A percentile compares a stretch with the other conserved stretches of the same genome.
phyloP scores from a whole-genome alignment of 2,329 filamentous ascomycete species.

The Paraphaeosphaeria sporulosa region DNA sequence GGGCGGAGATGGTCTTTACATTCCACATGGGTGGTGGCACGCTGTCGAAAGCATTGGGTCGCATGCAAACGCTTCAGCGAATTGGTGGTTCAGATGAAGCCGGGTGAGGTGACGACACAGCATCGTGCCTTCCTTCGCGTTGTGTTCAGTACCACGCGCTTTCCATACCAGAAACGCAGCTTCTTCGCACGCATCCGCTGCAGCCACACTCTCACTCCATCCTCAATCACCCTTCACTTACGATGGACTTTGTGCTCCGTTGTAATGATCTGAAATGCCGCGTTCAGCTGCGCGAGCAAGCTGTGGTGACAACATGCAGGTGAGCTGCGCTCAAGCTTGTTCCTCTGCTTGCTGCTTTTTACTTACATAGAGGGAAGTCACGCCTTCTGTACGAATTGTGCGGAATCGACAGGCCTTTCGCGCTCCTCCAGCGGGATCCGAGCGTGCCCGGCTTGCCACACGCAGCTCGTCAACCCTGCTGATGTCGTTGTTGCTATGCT shows the following conservation, averaged over 20 bases:
- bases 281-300: conserved; percentile 70
- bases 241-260: conserved; percentile 76
- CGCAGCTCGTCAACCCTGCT: conserved; percentile 72
- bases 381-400: conserved; percentile 83
- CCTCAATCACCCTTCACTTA: not conserved
- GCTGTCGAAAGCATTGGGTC: conserved; percentile 72
- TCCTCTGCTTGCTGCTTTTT: conserved; percentile 16
- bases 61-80: conserved; percentile 68
- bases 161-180: not conserved
- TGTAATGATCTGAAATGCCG: conserved; percentile 86
- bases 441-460: conserved; percentile 78
- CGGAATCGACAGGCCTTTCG: conserved; percentile 69
- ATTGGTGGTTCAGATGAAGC: conserved; percentile 80
- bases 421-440: conserved; percentile 61
- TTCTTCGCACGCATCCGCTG: not conserved
- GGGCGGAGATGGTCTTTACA: conserved; percentile 76
- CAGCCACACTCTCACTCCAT: not conserved
- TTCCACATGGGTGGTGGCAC: conserved; percentile 89
- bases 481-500: conserved; percentile 77
- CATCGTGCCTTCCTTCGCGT: not conserved
- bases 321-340: conserved; percentile 51
- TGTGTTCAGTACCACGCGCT: not conserved
- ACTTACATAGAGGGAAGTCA: conserved; percentile 64
- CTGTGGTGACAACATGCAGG: conserved; percentile 91
- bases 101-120: not conserved